Evolutionary conservation across 2,329 filamentous ascomycete genomes (phyloP), one percentile per base, ranked within the genome.

Genomic region (Penicillium hordei): DNA sequence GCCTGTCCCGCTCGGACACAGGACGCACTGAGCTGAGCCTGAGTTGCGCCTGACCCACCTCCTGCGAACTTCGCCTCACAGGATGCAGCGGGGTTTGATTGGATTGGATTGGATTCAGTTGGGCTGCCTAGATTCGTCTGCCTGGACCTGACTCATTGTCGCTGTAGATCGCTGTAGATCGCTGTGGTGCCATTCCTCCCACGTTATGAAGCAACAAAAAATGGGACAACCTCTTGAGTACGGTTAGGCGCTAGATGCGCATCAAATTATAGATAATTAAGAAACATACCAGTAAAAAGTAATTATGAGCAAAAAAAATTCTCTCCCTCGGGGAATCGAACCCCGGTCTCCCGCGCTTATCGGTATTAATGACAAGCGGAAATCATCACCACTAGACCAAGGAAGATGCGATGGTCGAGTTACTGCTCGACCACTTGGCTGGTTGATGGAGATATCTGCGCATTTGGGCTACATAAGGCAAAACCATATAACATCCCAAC

Each of bases 271-370:
- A 15, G 7, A 19, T 12, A 12, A 29, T 15, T 13, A 33, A 15
- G 5, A n/a, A n/a, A n/a, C n/a, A n/a, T n/a, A n/a, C n/a, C n/a
- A n/a, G n/a, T 8, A 27, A 27, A 27, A 27, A 21, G 13, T 15
- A 4, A 23, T 23, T 23, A 23, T 2, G 21, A 23, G 3, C 21
- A 23, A 62, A 65, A 65, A 62, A 52, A 48, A 52, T 61, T 45
- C 65, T 68, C 65, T 69, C 66, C 64, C 66, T 70, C 66, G 68
- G 68, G 68, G 66, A 71, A 69, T 71, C 66, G 69, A 71, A 71
- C 68, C 69, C 69, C 67, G 69, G 69, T 71, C 68, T 70, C 68
- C 69, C 69, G 68, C 67, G 68, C 65, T 66, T 68, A 62, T 64
- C 62, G 54, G 57, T 61, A 3, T 65, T 61, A 50, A 61, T 65